Conservation (phyloP, 495 filamentous ascomycete genomes). For the Aspergillus avenaceus region DNA sequence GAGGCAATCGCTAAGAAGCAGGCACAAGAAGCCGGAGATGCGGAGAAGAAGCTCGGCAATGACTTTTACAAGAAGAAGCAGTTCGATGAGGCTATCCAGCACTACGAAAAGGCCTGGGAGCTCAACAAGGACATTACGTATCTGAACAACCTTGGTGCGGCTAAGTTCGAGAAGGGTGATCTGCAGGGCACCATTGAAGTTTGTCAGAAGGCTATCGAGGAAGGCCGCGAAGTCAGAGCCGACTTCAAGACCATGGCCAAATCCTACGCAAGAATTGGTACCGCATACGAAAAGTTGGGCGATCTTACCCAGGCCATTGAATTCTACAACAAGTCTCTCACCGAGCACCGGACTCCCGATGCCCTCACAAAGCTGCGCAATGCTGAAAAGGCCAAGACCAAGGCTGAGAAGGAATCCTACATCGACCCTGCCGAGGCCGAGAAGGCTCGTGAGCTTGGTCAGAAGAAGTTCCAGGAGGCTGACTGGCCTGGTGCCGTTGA, state of each 20-base stretch:
- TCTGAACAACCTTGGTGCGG: conserved; percentile 91
- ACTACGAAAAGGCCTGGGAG: conserved; percentile 96
- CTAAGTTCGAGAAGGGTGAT: conserved; percentile 94
- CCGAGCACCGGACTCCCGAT: conserved; percentile 94
- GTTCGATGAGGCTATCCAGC: conserved; percentile 89
- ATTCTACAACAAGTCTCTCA: conserved; percentile 88
- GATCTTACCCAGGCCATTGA: conserved; percentile 80
- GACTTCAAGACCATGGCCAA: conserved; percentile 98
- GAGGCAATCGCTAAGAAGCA: conserved; percentile 78
- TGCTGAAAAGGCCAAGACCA: conserved; percentile 86
- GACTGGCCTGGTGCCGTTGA: conserved; percentile 96
- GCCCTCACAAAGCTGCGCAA: conserved; percentile 86
- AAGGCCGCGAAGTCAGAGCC: conserved; percentile 78
- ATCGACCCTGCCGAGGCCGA: conserved; percentile 89
- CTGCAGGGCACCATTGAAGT: conserved; percentile 78
- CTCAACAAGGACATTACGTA: conserved; percentile 95
- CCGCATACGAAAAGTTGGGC: conserved; percentile 82
- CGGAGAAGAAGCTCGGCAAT: conserved; percentile 91
- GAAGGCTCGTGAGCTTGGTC: conserved; percentile 90
- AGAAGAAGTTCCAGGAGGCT: conserved; percentile 91
- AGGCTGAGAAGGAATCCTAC: conserved; percentile 72
- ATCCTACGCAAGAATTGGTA: conserved; percentile 89
- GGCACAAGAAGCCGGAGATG: conserved; percentile 88
- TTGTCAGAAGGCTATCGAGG: conserved; percentile 83
- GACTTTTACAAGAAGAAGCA: conserved; percentile 97